Evolutionary conservation across 2,329 filamentous ascomycete genomes (phyloP).

Genomic region (Gyromitra esculenta): DNA sequence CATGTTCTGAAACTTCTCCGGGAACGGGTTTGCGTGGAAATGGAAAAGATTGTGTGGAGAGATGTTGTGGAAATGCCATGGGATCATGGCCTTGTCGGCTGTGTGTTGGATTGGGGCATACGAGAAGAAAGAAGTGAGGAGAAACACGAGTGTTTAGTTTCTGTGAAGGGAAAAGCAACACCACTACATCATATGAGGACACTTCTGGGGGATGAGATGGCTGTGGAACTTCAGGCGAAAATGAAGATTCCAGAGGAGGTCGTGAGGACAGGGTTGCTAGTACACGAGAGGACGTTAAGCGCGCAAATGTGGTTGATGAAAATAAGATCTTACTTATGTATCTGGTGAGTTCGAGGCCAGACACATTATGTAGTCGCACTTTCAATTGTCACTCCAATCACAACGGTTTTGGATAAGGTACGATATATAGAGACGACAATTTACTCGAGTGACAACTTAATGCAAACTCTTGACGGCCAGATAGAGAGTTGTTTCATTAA

Average conservation of each 20-base stretch:
- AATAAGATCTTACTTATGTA: slow-evolving; percentile 53
- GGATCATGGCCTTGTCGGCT: slow-evolving; percentile 53
- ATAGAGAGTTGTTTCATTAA: too few relatives aligned
- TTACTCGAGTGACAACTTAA: too few relatives aligned
- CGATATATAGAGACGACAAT: background rate
- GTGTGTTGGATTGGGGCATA: slow-evolving; percentile 55
- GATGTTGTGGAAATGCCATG: slow-evolving; percentile 50
- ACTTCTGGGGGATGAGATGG: slow-evolving; percentile 52
- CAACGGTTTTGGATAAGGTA: background rate
- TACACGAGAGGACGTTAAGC: slow-evolving; percentile 48
- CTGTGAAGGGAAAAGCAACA: slow-evolving; percentile 51
- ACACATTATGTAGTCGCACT: background rate
- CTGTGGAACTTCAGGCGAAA: slow-evolving; percentile 49
- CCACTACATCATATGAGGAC: slow-evolving; percentile 55
- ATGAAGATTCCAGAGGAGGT: slow-evolving; percentile 51
- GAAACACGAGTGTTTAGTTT: slow-evolving; percentile 32
- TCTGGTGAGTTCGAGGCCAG: slow-evolving; percentile 30
- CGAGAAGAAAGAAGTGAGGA: slow-evolving; percentile 25
- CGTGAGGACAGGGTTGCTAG: slow-evolving; percentile 51
- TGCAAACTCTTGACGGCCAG: too few relatives aligned
- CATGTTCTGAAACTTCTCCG: slow-evolving; percentile 67
- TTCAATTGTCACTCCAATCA: background rate
- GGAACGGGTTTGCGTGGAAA: slow-evolving; percentile 63
- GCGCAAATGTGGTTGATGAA: slow-evolving; percentile 56
- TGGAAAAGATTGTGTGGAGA: slow-evolving; percentile 59